A percentile compares a stretch with the other conserved stretches of the same genome.
Conservation (phyloP, 495 filamentous ascomycete species). For the Tetracladium marchalianum region DNA sequence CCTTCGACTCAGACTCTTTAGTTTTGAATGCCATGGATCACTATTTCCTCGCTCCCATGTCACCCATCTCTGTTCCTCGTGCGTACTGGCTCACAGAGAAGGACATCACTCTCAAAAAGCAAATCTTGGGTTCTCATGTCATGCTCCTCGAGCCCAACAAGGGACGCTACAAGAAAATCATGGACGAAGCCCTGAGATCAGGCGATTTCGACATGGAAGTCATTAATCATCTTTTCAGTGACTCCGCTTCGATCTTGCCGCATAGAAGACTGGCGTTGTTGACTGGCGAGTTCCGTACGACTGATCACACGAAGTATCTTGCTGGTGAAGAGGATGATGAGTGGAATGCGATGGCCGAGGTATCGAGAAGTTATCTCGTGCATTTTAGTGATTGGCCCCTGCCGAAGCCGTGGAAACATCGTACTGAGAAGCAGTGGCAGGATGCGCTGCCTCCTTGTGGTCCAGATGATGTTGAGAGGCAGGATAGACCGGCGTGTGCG, state of each 20-base stretch:
- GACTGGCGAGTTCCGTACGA: slow-evolving; percentile 44
- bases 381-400: slow-evolving; percentile 61
- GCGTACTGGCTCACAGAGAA: slow-evolving; percentile 46
- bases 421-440: too few species aligned
- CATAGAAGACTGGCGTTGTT: slow-evolving; percentile 51
- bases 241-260: slow-evolving; percentile 51
- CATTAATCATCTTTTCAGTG: slow-evolving; percentile 45
- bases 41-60: slow-evolving; percentile 43
- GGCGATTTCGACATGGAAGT: slow-evolving; percentile 48
- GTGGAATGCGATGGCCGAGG: slow-evolving; percentile 49
- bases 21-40: slow-evolving; percentile 48
- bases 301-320: slow-evolving; percentile 43
- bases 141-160: slow-evolving; percentile 45
- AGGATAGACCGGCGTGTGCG: too few species aligned
- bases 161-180: slow-evolving; percentile 27
- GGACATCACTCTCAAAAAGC: neutral
- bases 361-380: slow-evolving; percentile 49
- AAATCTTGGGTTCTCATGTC: slow-evolving; percentile 37
- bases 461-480: too few species aligned
- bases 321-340: slow-evolving; percentile 34
- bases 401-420: slow-evolving; percentile 42
- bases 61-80: slow-evolving; percentile 42
- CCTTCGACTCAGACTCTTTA: slow-evolving; percentile 46
- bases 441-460: too few species aligned
- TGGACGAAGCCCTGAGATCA: slow-evolving; percentile 14